Percentiles rank a stretch among this genome's conserved stretches.
These are phyloP conservation scores for Epichloe baconii DNA, from an alignment of 2,329 filamentous ascomycete species.

Conservation along the genomic window DNA sequence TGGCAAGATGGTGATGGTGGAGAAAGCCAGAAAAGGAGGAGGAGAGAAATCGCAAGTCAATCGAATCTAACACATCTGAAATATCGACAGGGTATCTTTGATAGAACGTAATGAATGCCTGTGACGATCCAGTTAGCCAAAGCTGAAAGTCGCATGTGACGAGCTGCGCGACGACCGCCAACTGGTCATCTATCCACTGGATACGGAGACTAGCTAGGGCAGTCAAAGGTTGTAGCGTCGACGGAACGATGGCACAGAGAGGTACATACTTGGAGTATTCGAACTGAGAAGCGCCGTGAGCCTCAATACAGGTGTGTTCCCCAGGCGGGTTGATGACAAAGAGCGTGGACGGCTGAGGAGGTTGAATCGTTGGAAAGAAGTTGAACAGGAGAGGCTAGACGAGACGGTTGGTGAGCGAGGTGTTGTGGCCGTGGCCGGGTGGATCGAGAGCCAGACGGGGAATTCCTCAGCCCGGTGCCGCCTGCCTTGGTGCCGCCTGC, in stretches of 20 bases:
- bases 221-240: too few species aligned
- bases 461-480: neutral
- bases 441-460: neutral
- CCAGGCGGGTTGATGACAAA: neutral
- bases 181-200: neutral
- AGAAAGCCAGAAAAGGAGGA: neutral
- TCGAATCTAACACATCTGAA: slow-evolving; percentile 1
- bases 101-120: neutral
- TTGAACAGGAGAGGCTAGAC: neutral
- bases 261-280: neutral
- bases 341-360: neutral
- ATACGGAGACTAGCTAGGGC: neutral
- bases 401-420: neutral
- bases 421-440: neutral
- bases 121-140: neutral
- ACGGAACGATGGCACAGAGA: neutral
- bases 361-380: neutral
- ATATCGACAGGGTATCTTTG: neutral
- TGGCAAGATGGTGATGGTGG: neutral
- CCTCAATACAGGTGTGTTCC: neutral
- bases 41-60: neutral
- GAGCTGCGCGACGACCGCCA: neutral
- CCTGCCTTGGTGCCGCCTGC: neutral
- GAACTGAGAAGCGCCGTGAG: neutral
- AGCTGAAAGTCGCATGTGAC: neutral